Evolutionary conservation across 108 stramenopile species (phyloP), one percentile per base, ranked within the genome.

Genomic region (Nitzschia inconspicua): DNA sequence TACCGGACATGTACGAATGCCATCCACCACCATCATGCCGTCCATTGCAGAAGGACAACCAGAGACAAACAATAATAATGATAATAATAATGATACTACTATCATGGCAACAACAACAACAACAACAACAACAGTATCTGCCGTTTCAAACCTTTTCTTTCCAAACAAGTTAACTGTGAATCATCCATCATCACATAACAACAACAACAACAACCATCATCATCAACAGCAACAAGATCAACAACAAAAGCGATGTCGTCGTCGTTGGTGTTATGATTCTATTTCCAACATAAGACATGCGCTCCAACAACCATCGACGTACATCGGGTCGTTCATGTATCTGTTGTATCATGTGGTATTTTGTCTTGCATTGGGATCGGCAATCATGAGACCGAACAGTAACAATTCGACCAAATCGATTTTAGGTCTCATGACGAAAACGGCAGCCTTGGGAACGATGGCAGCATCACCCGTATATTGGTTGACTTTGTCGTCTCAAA

Each of bases 271-370:
- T 46, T 7, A 6, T 9, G 16, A 20, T 16, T 7, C 8, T 6
- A n/a, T n/a, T 46, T 46, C 8, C 44, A 46, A 6, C n/a, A 29
- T 28, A 9, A 29, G 23, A 3, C 30, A 29, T 10, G 24, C 61
- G 0, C 39, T 48, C 11, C 5, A 41, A 18, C 9, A 41, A 20
- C 39, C 47, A 34, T 51, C 47, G 32, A 68, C 66, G 2, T 52
- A 48, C 16, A 57, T 68, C 22, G 66, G 66, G 28, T 57, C 55
- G 2, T 39, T 57, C 27, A 37, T 68, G 0, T 68, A 49, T 39
- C 57, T 80, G 23, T 53, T 81, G 16, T 84, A 78, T 47, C 66
- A 75, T 26, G 64, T 84, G 4, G 86, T 88, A 16, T 88, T 88
- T 70, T 80, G 81, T 47, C 66, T 88, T 43, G 77, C 86, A 7